A percentile compares a stretch with the other conserved stretches of the same genome.
phyloP scores from a whole-genome alignment of 305 asterid genomes.

The Fraxinus albicans region DNA sequence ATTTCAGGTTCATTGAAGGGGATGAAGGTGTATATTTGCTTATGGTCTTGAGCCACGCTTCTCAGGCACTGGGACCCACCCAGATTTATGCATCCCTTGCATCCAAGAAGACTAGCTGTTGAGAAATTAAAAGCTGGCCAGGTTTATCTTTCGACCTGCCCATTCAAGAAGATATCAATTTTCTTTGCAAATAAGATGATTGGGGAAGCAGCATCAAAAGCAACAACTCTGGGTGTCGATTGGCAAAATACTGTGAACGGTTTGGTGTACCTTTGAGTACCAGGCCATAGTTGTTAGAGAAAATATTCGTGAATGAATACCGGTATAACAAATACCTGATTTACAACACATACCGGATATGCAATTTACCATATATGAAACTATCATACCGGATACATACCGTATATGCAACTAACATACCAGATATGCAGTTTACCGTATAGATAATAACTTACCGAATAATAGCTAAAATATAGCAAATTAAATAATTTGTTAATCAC shows the following conservation, averaged over 20 bases:
- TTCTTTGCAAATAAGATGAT: slow-evolving; percentile 62
- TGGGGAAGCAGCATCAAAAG: slow-evolving; percentile 33
- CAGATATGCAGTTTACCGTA: too few relatives aligned
- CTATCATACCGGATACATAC: too few relatives aligned
- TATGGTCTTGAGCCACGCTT: slow-evolving; percentile 81
- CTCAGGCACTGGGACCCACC: slow-evolving; percentile 66
- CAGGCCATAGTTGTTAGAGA: slow-evolving; percentile 42
- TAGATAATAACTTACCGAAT: too few relatives aligned
- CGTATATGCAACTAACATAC: too few relatives aligned
- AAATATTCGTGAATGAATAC: too few relatives aligned
- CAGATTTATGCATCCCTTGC: slow-evolving; percentile 48
- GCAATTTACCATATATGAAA: too few relatives aligned
- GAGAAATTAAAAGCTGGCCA: slow-evolving; percentile 77
- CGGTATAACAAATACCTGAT: too few relatives aligned
- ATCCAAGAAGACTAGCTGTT: slow-evolving; percentile 46
- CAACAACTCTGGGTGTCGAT: slow-evolving; percentile 54
- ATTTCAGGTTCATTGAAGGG: too few relatives aligned
- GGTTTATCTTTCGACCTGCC: slow-evolving; percentile 63
- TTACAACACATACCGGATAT: too few relatives aligned
- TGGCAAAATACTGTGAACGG: slow-evolving; percentile 65
- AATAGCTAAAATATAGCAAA: too few relatives aligned
- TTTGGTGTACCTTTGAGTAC: slow-evolving; percentile 80
- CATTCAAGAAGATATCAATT: slow-evolving; percentile 69
- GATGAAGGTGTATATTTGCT: slow-evolving; percentile 37
- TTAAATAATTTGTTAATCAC: too few relatives aligned